Percentiles rank a stretch among this genome's conserved stretches.
Evolutionary conservation across 2,329 filamentous ascomycete genomes (phyloP).

Genomic region (Monilinia fructicola): DNA sequence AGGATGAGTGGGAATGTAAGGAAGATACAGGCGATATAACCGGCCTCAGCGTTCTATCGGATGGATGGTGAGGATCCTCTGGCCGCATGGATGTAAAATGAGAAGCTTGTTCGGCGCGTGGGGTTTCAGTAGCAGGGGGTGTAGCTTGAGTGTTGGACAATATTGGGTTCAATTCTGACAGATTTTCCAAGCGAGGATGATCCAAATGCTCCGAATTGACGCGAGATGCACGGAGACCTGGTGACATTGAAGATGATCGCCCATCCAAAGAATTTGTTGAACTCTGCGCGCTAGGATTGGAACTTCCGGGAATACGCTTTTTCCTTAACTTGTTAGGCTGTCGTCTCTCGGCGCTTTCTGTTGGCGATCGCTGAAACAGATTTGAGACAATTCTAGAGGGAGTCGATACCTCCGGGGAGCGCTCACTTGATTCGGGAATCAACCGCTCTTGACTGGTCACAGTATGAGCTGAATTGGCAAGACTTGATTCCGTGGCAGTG

Average conservation of each 20-base stretch:
- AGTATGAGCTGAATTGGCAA: conserved; percentile 32
- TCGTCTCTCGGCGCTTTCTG: conserved; percentile 59
- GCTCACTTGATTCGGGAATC: conserved; percentile 39
- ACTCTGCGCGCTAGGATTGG: conserved; percentile 86
- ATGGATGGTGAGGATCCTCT: conserved; percentile 32
- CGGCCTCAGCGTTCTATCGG: conserved; percentile 53
- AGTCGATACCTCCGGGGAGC: conserved; percentile 42
- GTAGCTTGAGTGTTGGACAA: conserved; percentile 32
- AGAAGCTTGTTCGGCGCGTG: conserved; percentile 30
- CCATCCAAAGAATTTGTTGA: conserved; percentile 74
- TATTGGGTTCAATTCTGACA: conserved; percentile 29
- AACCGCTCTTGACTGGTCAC: conserved; percentile 51
- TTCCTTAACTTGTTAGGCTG: conserved; percentile 91
- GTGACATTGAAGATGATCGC: conserved; percentile 35
- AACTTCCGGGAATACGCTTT: conserved; percentile 69
- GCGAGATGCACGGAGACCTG: conserved; percentile 39
- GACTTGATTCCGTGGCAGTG: conserved; percentile 29
- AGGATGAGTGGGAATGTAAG: conserved; percentile 61
- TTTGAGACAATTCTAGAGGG: conserved; percentile 67
- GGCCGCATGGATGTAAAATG: conserved; percentile 29
- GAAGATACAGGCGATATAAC: conserved; percentile 75
- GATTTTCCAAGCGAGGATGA: conserved; percentile 35
- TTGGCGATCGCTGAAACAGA: conserved; percentile 69
- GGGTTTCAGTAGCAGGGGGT: conserved; percentile 34
- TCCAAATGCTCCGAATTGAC: conserved; percentile 38